phyloP scores from a whole-genome alignment of 2,329 filamentous ascomycete genomes.

The Myriosclerotinia curreyana region DNA sequence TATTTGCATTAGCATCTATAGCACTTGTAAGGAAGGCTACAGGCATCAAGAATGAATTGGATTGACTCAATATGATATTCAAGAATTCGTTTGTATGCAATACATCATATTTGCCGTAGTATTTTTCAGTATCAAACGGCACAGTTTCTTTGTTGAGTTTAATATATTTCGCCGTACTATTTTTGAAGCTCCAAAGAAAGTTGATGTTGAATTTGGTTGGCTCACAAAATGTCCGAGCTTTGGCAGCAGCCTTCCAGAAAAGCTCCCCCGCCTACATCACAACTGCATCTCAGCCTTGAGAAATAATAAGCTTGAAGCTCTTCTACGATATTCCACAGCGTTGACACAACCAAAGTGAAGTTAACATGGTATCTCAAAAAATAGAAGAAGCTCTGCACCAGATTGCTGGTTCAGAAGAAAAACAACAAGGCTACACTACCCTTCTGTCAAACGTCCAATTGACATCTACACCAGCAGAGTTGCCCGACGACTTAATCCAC shows the following conservation, averaged over 20 bases:
- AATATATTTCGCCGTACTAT: too few species aligned
- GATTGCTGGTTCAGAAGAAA: slow-evolving; percentile 44
- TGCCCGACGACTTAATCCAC: slow-evolving; percentile 34
- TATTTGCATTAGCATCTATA: too few species aligned
- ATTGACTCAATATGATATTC: too few species aligned
- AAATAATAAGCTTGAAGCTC: background rate
- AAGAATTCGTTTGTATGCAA: background rate
- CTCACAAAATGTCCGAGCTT: slow-evolving; percentile 13
- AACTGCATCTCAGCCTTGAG: slow-evolving; percentile 2
- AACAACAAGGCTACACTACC: slow-evolving; percentile 47
- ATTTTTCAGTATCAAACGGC: too few species aligned
- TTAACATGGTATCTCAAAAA: slow-evolving; percentile 40
- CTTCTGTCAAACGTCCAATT: slow-evolving; percentile 45
- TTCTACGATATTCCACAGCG: background rate
- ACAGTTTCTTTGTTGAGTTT: too few species aligned
- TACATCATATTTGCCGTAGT: background rate
- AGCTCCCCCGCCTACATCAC: background rate
- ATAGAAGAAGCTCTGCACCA: slow-evolving; percentile 46
- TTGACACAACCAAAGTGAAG: background rate
- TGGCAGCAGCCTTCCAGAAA: background rate
- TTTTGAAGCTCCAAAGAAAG: too few species aligned
- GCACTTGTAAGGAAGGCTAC: too few species aligned
- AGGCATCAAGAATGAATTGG: too few species aligned
- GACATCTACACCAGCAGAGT: slow-evolving; percentile 26
- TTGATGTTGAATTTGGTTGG: background rate